Percentiles rank a stretch among this genome's conserved stretches.
These are phyloP conservation scores for Nakazawaea molendinolei DNA, from an alignment of 805 yeast species.

Conservation along the genomic window DNA sequence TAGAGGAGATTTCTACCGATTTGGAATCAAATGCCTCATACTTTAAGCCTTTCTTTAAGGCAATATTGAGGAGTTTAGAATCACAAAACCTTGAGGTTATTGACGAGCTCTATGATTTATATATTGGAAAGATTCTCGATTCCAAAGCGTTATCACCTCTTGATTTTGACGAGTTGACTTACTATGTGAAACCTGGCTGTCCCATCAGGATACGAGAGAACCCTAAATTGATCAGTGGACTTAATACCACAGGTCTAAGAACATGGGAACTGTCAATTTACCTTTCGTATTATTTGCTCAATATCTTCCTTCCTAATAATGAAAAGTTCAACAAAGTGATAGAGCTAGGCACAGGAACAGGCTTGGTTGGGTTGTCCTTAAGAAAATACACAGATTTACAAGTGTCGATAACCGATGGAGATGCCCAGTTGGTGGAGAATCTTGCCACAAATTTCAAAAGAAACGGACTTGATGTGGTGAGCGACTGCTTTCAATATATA, in stretches of 20 bases:
- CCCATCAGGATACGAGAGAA: slow-evolving; percentile 42
- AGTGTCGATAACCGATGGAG: slow-evolving; percentile 63
- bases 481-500: slow-evolving; percentile 26
- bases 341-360: slow-evolving; percentile 91
- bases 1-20: slow-evolving; percentile 18
- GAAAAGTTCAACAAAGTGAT: slow-evolving; percentile 30
- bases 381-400: slow-evolving; percentile 19
- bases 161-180: slow-evolving; percentile 30
- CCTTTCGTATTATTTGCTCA: slow-evolving; percentile 44
- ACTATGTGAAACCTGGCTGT: slow-evolving; percentile 20
- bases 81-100: slow-evolving; percentile 21
- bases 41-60: slow-evolving; percentile 37
- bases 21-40: slow-evolving; percentile 43
- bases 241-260: slow-evolving; percentile 83
- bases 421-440: slow-evolving; percentile 43
- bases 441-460: slow-evolving; percentile 35
- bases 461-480: slow-evolving; percentile 28
- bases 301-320: slow-evolving; percentile 2
- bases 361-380: slow-evolving; percentile 56
- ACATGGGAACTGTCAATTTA: slow-evolving; percentile 93
- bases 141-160: slow-evolving; percentile 30
- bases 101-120: slow-evolving; percentile 37
- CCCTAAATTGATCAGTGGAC: slow-evolving; percentile 58
- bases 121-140: slow-evolving; percentile 27
- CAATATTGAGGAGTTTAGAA: slow-evolving; percentile 31